These are phyloP conservation scores for Drechslerella dactyloides DNA, from an alignment of 2,329 filamentous ascomycete genomes.

Conservation along the genomic window DNA sequence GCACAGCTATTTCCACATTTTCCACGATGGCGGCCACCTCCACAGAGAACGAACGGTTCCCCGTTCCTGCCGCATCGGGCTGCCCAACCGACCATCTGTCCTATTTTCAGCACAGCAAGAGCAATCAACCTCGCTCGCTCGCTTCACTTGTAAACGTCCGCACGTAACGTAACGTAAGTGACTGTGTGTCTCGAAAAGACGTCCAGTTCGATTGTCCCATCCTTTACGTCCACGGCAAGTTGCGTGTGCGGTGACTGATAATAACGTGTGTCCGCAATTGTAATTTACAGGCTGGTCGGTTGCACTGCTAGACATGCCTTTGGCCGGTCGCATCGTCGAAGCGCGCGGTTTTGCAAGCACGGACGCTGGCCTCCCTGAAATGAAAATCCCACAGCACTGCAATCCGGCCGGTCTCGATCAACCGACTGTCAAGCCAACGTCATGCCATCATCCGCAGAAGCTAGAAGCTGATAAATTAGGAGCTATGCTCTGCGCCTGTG, in stretches of 20 bases:
- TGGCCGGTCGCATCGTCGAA: background rate
- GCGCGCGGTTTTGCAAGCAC: constrained; percentile 3
- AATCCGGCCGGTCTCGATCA: background rate
- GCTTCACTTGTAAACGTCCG: background rate
- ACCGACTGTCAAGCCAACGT: constrained; percentile 3
- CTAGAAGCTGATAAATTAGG: background rate
- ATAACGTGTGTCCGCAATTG: background rate
- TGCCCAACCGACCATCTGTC: background rate
- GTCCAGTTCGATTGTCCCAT: no score
- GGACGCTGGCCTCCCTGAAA: background rate
- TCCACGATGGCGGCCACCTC: no score
- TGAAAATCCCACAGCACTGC: background rate
- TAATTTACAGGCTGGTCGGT: background rate
- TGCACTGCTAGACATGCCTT: background rate
- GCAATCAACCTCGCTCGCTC: background rate
- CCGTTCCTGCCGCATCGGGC: background rate
- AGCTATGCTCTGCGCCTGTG: no score
- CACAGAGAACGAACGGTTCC: no score
- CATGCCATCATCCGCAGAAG: background rate
- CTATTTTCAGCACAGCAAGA: constrained; percentile 6
- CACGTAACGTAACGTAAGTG: no score
- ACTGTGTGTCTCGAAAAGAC: no score
- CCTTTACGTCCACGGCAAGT: no score
- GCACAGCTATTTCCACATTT: no score
- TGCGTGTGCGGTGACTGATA: no score